Base-by-base conservation (phyloP, 345 rosid species). In the Cardamine occulta region DNA sequence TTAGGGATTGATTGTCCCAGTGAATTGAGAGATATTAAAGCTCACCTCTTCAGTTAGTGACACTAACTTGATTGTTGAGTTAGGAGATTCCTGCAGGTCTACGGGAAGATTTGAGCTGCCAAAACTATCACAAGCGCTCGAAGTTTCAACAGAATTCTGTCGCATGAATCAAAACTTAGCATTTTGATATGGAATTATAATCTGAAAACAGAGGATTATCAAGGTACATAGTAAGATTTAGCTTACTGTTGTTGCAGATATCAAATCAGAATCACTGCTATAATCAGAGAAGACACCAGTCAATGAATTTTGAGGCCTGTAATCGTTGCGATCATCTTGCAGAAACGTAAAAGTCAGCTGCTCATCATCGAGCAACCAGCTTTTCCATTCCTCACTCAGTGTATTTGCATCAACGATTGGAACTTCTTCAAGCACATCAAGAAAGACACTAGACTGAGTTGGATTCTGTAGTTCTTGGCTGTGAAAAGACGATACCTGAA, bases 171-270 rank as follows among this genome's bases (percentile, higher is more conserved):
- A 39, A 29, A 34, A 63, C 5, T 57, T 8, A n/a, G 23, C 5
- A 2, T 40, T 23, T 4, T 17, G 61, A 63, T 10, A 18, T 21
- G n/a, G 13, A 29, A 37, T 23, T 28, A 28, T 28, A 64, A 68
- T 37, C 11, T 49, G 31, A 54, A 60, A 60, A 48, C 55, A 72
- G 67, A 62, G 76, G 51, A 29, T 17, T 15, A 26, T 10, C 7
- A 15, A 37, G 37, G 17, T 21, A 15, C 14, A 44, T 1, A 28
- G 18, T 18, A 24, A 23, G 24, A n/a, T 6, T 49, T 28, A 35
- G 28, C 72, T 34, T 77, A 82, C 82, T 78, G 55, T 52, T 18
- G 32, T 63, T 4, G 31, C 7, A 61, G 60, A 72, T 13, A 61
- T 12, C 2, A 10, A 40, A 55, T 40, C 62, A 37, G 62, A 19